Base-by-base conservation (phyloP, 305 asterid genomes). In the Solanum hybrid region DNA sequence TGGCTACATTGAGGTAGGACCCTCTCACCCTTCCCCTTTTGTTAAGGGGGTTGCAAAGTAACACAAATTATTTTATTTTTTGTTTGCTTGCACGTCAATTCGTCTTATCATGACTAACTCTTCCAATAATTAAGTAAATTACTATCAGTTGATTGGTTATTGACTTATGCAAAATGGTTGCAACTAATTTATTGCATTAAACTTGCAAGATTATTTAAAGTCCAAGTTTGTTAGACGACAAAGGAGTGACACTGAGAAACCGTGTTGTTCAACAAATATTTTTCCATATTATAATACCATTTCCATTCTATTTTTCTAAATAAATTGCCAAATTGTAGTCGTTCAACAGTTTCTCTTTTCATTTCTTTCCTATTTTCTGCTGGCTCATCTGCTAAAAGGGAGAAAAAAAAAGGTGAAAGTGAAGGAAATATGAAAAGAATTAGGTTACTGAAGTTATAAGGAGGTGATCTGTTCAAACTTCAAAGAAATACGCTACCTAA, bases 1-100 rank as follows among this genome's bases (percentile, higher is more conserved):
- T 27, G 96, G 96, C 89, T 94, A 93, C 91, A 93, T 94, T 89
- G 94, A 92, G 96, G 96, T 94, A 22, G 15, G 89, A 27, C 69
- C 64, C 40, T 73, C 22, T 15, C 29, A 34, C 19, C 77, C 64
- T 56, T 56, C 24, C 4, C 10, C 69, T 56, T 56, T 56, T 56
- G 69, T 17, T 56, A 56, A 56, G 10, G 7, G 32, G 6, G 73
- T 10, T 29, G 29, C 75, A 84, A 17, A 84, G 31, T 84, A 45
- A 31, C 87, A 29, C 26, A 84, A 45, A 29, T 10, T 84, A 29
- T 84, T 84, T 26, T 29, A 45, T 84, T 84, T 84, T 87, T 72
- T 87, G 38, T 87, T 60, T 87, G 89, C 84, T 69, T 87, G 89
- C 89, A 87, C 81, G 84, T 37, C 40, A 87, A 24, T 87, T 72